These are phyloP conservation scores for Hemileia vastatrix DNA, from an alignment of 1,284 basidiomycete genomes.

Conservation along the genomic window DNA sequence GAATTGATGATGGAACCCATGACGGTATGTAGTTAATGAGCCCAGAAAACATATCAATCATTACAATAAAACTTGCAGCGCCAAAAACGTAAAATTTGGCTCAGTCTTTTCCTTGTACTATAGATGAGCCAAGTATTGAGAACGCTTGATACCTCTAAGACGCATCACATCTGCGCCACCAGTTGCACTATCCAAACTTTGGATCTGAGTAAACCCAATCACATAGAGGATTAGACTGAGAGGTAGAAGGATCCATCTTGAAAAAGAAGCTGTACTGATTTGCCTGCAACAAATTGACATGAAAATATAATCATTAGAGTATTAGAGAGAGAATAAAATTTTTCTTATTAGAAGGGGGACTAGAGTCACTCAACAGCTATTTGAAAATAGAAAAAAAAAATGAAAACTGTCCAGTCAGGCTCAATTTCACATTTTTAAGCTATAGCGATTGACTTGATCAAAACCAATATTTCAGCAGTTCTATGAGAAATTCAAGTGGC, in stretches of 20 bases:
- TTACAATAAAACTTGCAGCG: slow-evolving; percentile 9
- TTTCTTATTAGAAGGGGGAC: background rate
- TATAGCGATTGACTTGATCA: background rate
- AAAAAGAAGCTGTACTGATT: background rate
- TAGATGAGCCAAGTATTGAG: background rate
- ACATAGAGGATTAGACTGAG: slow-evolving; percentile 8
- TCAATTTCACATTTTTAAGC: background rate
- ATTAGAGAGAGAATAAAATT: background rate
- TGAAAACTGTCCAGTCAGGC: background rate
- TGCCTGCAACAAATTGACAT: background rate
- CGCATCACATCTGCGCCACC: background rate
- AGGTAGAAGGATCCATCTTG: slow-evolving; percentile 1
- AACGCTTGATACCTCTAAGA: too few relatives aligned
- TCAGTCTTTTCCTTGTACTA: background rate
- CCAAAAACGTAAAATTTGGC: background rate
- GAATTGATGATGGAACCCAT: slow-evolving; percentile 8
- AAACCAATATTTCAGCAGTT: background rate
- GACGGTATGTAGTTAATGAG: slow-evolving; percentile 1
- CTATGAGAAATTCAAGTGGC: background rate
- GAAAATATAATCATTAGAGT: background rate
- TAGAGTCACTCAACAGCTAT: background rate
- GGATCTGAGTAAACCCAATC: slow-evolving; percentile 5
- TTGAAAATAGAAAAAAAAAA: background rate
- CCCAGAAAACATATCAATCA: background rate
- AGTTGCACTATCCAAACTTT: background rate